phyloP scores from a whole-genome alignment of 2,329 filamentous ascomycete genomes.

The Fusarium sp. region DNA sequence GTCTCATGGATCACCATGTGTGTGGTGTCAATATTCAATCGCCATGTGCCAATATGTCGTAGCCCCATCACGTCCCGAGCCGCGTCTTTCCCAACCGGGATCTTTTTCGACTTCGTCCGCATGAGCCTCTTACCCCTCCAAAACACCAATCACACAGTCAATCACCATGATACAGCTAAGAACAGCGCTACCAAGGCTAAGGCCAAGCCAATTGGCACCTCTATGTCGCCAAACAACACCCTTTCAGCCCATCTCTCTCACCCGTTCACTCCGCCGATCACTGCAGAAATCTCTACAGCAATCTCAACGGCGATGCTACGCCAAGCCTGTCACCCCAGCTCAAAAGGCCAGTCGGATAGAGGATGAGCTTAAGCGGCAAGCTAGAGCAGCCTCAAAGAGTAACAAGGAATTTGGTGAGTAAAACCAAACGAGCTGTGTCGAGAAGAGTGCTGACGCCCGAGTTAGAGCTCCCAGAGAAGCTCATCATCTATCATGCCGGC shows the following conservation, averaged over 20 bases:
- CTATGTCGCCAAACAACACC: not conserved
- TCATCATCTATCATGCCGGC: slow-evolving; percentile 83
- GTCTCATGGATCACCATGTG: not conserved
- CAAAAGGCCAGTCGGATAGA: slow-evolving; percentile 33
- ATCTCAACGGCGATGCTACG: slow-evolving; percentile 43
- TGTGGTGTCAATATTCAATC: slow-evolving; percentile 4
- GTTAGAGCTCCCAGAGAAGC: slow-evolving; percentile 64
- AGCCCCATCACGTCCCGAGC: not conserved
- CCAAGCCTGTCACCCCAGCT: slow-evolving; percentile 22
- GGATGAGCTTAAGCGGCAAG: slow-evolving; percentile 45
- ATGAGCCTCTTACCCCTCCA: slow-evolving; percentile 11
- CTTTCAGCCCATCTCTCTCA: slow-evolving; percentile 8
- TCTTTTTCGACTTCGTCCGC: slow-evolving; percentile 24
- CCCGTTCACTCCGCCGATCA: slow-evolving; percentile 32
- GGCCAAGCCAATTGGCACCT: slow-evolving; percentile 27
- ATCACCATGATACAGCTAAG: slow-evolving; percentile 39
- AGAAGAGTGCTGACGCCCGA: not conserved
- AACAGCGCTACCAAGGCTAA: slow-evolving; percentile 33
- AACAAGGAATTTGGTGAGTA: slow-evolving; percentile 38
- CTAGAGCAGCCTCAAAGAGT: slow-evolving; percentile 39
- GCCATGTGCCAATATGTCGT: slow-evolving; percentile 18
- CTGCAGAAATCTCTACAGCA: slow-evolving; percentile 43
- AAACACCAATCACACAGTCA: slow-evolving; percentile 7
- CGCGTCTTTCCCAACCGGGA: slow-evolving; percentile 15
- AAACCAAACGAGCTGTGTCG: accelerated